Evolutionary conservation across 2,329 filamentous ascomycete species (phyloP).

Genomic region (Epichloe uncinata): DNA sequence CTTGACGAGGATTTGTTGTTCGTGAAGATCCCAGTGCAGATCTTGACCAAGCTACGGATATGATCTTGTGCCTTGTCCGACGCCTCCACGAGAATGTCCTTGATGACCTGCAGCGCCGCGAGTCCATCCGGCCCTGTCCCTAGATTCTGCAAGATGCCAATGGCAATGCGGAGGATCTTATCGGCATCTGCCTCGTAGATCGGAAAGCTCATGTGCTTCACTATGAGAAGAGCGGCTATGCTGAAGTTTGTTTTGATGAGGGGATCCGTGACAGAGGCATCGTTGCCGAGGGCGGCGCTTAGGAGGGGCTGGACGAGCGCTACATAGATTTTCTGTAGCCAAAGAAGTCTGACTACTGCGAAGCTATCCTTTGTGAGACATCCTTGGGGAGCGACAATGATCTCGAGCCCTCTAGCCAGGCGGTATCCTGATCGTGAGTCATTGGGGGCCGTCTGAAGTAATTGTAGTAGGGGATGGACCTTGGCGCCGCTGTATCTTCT

Average conservation of each 20-base stretch:
- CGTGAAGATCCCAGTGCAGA: conserved; percentile 27
- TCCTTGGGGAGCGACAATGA: conserved; percentile 26
- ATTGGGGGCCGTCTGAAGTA: conserved; percentile 22
- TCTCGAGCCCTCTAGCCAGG: conserved; percentile 29
- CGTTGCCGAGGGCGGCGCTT: conserved; percentile 21
- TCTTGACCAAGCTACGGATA: conserved; percentile 33
- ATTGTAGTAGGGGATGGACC: conserved; percentile 19
- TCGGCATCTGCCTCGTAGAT: conserved; percentile 39
- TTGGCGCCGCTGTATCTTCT: conserved; percentile 25
- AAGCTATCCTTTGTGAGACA: conserved; percentile 28
- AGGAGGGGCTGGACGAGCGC: conserved; percentile 33
- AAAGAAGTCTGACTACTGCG: conserved; percentile 30
- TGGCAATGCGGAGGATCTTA: conserved; percentile 33
- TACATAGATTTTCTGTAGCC: conserved; percentile 36
- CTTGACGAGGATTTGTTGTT: conserved; percentile 14
- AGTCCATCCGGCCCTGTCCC: conserved; percentile 30
- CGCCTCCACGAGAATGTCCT: conserved; percentile 32
- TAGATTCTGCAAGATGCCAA: conserved; percentile 31
- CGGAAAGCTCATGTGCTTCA: conserved; percentile 34
- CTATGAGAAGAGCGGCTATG: conserved; percentile 33
- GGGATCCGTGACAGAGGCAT: conserved; percentile 16
- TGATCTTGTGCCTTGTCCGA: conserved; percentile 33
- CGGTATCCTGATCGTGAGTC: conserved; percentile 22
- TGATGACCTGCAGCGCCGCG: conserved; percentile 34
- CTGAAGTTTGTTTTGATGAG: conserved; percentile 27